Evolutionary conservation across 1,284 basidiomycete genomes (phyloP).

Genomic region (Apiotrichum siamense): DNA sequence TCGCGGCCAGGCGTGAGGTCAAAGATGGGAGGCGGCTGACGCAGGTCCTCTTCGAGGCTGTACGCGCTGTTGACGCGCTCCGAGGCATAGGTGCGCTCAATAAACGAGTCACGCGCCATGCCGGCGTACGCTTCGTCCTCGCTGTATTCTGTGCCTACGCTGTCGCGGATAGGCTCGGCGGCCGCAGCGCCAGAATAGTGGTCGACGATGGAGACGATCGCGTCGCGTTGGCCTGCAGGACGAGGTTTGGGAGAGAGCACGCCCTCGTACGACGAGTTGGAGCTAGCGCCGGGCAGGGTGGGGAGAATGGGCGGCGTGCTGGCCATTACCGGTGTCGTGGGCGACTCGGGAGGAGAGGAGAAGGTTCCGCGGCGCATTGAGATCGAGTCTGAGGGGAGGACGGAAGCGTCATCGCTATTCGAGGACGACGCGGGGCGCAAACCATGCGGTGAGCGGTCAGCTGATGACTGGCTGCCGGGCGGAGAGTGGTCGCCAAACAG

Average conservation of each 20-base stretch:
- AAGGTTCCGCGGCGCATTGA: conserved; percentile 5
- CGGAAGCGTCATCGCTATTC: neutral
- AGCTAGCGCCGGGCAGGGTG: neutral
- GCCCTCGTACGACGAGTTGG: conserved; percentile 9
- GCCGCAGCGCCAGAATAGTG: conserved; percentile 7
- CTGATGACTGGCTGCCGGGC: too few relatives aligned
- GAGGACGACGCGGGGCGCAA: neutral
- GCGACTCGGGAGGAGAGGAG: conserved; percentile 3
- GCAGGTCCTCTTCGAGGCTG: conserved; percentile 8
- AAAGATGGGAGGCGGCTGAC: conserved; percentile 42
- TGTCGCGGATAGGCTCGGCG: neutral
- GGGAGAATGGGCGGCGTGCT: neutral
- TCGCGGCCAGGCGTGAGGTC: conserved; percentile 52
- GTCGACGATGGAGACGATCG: conserved; percentile 20
- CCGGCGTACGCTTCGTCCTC: conserved; percentile 12
- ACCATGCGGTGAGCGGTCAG: neutral
- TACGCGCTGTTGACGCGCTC: conserved; percentile 16
- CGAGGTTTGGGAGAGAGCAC: conserved; percentile 10
- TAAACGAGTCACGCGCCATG: conserved; percentile 9
- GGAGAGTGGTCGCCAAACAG: neutral
- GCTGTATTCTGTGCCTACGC: conserved; percentile 1
- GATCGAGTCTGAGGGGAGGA: conserved; percentile 9
- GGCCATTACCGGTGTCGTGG: neutral
- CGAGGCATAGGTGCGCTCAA: conserved; percentile 11
- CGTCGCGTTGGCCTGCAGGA: conserved; percentile 8